Evolutionary conservation across 2,329 filamentous ascomycete species (phyloP).

Genomic region (Scortechinia acanthostroma): DNA sequence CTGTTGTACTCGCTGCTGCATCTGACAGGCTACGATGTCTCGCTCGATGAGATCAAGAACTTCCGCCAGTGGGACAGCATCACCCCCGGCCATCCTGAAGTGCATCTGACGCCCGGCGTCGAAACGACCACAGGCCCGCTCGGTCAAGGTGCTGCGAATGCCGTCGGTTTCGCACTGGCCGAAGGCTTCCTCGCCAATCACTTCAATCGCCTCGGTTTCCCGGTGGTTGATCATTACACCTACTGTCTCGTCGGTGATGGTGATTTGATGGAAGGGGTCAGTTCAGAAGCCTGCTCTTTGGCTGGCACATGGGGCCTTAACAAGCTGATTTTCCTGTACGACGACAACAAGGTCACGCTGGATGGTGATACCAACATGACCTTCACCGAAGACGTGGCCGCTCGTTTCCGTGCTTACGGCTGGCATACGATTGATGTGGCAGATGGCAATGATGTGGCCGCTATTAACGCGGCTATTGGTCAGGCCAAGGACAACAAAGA

Average conservation of each 20-base stretch:
- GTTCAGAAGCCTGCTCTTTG: slow-evolving; percentile 81
- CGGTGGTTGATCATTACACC: slow-evolving; percentile 92
- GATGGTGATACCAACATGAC: slow-evolving; percentile 93
- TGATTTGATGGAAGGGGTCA: slow-evolving; percentile 97
- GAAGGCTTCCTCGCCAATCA: slow-evolving; percentile 82
- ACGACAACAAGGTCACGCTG: slow-evolving; percentile 95
- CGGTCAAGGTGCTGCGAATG: slow-evolving; percentile 93
- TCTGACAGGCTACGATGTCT: slow-evolving; percentile 82
- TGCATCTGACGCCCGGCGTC: slow-evolving; percentile 90
- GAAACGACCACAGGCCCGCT: slow-evolving; percentile 98
- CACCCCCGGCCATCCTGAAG: slow-evolving; percentile 92
- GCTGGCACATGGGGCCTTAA: slow-evolving; percentile 95
- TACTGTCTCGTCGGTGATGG: slow-evolving; percentile 96
- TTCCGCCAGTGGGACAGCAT: slow-evolving; percentile 73
- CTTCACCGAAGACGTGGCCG: slow-evolving; percentile 92
- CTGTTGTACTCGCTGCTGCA: slow-evolving; percentile 97
- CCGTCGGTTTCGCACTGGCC: slow-evolving; percentile 94
- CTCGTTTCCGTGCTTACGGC: slow-evolving; percentile 93
- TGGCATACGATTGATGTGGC: slow-evolving; percentile 84
- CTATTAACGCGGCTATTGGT: slow-evolving; percentile 81
- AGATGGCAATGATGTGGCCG: slow-evolving; percentile 78
- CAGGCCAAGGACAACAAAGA: slow-evolving; percentile 80
- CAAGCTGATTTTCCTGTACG: slow-evolving; percentile 93
- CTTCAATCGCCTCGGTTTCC: slow-evolving; percentile 95
- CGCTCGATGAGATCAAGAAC: slow-evolving; percentile 84